Evolutionary conservation across 176 grass and related monocot genomes (phyloP).

Genomic region (Carex scoparia): DNA sequence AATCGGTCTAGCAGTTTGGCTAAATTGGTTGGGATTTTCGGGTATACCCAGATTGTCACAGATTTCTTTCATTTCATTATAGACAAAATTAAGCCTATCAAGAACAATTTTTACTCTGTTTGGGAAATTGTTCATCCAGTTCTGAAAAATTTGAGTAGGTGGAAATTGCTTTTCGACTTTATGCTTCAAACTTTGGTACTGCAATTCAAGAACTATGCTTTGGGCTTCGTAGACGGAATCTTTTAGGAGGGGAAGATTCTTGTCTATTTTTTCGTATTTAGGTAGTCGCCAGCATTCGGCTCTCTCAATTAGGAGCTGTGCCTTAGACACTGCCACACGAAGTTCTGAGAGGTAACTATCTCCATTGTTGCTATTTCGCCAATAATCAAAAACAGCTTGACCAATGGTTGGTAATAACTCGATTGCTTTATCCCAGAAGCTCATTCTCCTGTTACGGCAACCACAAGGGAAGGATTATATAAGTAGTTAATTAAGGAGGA

Average conservation of each 20-base stretch:
- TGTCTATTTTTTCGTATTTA: too few relatives aligned
- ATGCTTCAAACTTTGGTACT: not conserved
- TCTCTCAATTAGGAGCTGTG: too few relatives aligned
- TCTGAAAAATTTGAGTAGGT: not conserved
- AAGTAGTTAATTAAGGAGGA: too few relatives aligned
- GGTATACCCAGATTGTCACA: not conserved
- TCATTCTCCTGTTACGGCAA: not conserved
- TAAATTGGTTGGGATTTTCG: not conserved
- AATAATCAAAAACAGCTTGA: not conserved
- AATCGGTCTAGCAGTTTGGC: not conserved
- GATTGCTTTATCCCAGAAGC: not conserved
- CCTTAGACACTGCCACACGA: not conserved
- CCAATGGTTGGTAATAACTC: not conserved
- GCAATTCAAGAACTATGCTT: too few relatives aligned
- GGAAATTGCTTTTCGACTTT: not conserved
- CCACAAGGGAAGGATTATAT: not conserved
- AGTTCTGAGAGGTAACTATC: not conserved
- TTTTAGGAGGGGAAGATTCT: too few relatives aligned
- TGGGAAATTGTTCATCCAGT: not conserved
- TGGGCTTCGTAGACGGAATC: too few relatives aligned
- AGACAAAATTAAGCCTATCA: not conserved
- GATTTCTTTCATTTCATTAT: not conserved
- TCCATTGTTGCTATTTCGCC: not conserved
- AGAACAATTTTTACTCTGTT: not conserved
- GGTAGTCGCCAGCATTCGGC: too few relatives aligned